Base-by-base conservation (phyloP, 129 eudicot species). In the Flaveria brownii region DNA sequence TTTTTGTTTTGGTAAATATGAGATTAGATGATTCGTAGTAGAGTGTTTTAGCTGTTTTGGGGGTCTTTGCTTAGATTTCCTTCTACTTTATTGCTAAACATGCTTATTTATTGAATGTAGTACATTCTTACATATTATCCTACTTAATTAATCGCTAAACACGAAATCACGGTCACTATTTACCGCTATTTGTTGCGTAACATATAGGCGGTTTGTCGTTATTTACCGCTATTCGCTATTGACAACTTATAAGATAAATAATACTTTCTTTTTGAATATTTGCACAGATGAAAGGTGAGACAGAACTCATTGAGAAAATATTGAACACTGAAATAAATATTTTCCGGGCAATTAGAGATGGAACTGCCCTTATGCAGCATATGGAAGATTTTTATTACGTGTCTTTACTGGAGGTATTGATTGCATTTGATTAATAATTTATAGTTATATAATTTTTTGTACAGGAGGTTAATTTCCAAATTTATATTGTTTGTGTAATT, bases 311-410 rank as follows among this genome's bases (percentile, higher is more conserved):
- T 46, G 97, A 93, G 86, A 93, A 89, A 75, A 88, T 93, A 72
- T 71, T 93, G 84, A 91, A 89, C 87, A 93, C 98, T 28, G 97
- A 93, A 71, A 93, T 93, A 26, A 93, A 91, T 77, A 90, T 90
- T 50, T 91, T 93, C 77, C 98, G 86, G 26, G 70, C 97, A 28
- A 88, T 93, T 61, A 88, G 97, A 82, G 98, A 93, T 36, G 97
- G 98, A 73, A 93, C 91, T 77, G 97, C 96, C 54, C 88, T 93
- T 67, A 93, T 93, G 98, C 98, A 93, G 83, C 98, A 93, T 72
- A 93, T 93, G 98, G 98, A 93, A 74, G 97, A 93, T 69, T 93
- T 93, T 75, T 93, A 93, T 79, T 93, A 93, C 55, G 85, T 93
- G 20, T 63, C 96, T 46, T 82, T 93, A 74, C 90, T 91, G 42